Conservation (phyloP, 768 basidiomycete species). For the Paxillus ammoniavirescens region DNA sequence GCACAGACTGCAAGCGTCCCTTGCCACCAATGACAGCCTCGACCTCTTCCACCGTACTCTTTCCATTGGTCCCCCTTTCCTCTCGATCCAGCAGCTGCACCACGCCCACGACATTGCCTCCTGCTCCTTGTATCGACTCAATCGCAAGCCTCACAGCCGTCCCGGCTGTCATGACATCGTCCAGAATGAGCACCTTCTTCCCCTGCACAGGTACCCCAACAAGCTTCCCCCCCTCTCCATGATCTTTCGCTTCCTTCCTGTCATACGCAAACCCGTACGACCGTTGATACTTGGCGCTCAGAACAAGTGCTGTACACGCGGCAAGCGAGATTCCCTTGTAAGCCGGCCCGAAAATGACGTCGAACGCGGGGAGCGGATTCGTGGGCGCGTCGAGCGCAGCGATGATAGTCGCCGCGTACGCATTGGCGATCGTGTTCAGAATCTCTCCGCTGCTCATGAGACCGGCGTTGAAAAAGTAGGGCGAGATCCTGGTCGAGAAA, state of each 20-base stretch:
- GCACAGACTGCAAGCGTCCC: conserved; percentile 72
- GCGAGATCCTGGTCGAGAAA: conserved; percentile 60
- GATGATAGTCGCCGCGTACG: conserved; percentile 83
- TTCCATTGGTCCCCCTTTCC: conserved; percentile 44
- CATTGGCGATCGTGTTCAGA: conserved; percentile 69
- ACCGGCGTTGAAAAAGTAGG: conserved; percentile 97
- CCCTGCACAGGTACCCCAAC: conserved; percentile 85
- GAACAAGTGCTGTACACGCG: conserved; percentile 73
- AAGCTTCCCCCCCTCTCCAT: conserved; percentile 91
- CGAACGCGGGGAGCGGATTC: conserved; percentile 46
- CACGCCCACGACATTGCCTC: conserved; percentile 86
- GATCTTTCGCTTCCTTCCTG: conserved; percentile 93
- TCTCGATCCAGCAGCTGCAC: conserved; percentile 77
- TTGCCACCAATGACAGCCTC: conserved; percentile 65
- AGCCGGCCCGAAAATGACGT: conserved; percentile 93
- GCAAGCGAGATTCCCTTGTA: conserved; percentile 98
- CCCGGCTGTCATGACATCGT: conserved; percentile 95
- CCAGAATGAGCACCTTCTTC: conserved; percentile 82
- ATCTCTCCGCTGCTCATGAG: conserved; percentile 82
- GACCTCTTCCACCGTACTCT: conserved; percentile 81
- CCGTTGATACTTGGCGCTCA: conserved; percentile 63
- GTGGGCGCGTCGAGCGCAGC: conserved; percentile 30
- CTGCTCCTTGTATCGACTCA: conserved; percentile 61
- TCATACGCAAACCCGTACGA: conserved; percentile 87
- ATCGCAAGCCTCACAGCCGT: conserved; percentile 87